A percentile compares a stretch with the other conserved stretches of the same genome.
Evolutionary conservation across 1,139 yeast species (phyloP).

Genomic region (Candida sojae): DNA sequence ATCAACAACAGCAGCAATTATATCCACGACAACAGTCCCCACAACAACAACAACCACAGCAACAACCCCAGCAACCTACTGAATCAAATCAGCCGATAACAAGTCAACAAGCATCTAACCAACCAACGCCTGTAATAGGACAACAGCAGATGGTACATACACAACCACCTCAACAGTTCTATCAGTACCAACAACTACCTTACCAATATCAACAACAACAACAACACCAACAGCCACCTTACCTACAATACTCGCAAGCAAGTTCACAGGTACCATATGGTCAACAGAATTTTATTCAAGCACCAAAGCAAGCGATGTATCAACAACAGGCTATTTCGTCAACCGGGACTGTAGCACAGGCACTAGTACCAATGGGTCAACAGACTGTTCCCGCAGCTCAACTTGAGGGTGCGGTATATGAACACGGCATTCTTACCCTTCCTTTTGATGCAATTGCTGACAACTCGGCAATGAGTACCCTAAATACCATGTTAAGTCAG

Average conservation of each 20-base stretch:
- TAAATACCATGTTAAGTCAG: background rate
- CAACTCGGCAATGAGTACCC: background rate
- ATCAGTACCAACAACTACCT: slow-evolving; percentile 1
- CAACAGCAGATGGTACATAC: background rate
- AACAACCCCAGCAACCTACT: background rate
- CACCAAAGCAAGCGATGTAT: background rate
- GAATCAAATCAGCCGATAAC: background rate
- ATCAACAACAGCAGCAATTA: background rate
- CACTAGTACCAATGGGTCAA: background rate
- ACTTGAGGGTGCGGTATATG: slow-evolving; percentile 6
- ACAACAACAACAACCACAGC: background rate
- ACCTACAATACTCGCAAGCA: slow-evolving; percentile 21
- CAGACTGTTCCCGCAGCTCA: background rate
- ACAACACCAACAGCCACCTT: background rate
- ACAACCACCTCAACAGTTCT: slow-evolving; percentile 4
- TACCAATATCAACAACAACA: background rate
- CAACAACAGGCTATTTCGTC: background rate
- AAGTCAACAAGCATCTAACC: background rate
- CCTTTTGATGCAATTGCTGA: background rate
- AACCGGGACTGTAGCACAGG: background rate
- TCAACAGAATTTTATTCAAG: background rate
- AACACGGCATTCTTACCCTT: slow-evolving; percentile 14
- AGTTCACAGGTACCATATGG: slow-evolving; percentile 15
- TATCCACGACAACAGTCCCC: background rate
- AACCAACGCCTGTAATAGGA: background rate